A percentile compares a stretch with the other conserved stretches of the same genome.
Conservation (phyloP, 2,329 filamentous ascomycete species). For the Xylaria sp. region DNA sequence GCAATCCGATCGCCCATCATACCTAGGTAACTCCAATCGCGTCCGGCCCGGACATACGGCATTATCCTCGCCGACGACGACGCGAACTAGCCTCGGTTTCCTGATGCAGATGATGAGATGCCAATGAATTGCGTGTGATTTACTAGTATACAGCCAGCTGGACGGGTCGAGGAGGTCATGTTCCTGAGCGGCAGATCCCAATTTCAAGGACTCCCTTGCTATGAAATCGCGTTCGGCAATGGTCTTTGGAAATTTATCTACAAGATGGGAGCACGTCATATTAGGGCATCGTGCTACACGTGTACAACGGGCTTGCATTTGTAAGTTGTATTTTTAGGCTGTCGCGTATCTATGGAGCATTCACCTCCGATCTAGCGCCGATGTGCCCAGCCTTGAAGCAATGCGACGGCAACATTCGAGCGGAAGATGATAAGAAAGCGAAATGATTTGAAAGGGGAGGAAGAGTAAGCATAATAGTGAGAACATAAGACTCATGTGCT, state of each 20-base stretch:
- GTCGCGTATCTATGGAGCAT: slow-evolving; percentile 1
- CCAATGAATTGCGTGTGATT: not conserved
- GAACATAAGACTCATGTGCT: not conserved
- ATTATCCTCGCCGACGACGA: not conserved
- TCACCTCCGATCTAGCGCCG: slow-evolving; percentile 11
- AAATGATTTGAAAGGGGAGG: too few species aligned
- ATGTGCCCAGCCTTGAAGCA: not conserved
- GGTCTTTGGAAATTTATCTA: not conserved
- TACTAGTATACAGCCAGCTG: too few species aligned
- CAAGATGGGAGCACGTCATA: slow-evolving; percentile 1
- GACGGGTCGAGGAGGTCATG: too few species aligned
- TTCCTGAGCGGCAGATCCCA: not conserved
- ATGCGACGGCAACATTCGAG: not conserved
- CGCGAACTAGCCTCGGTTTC: not conserved
- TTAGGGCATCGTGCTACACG: slow-evolving; percentile 6
- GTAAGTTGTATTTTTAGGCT: not conserved
- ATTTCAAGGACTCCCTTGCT: not conserved
- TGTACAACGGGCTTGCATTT: not conserved
- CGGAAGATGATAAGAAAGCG: not conserved
- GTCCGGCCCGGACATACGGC: not conserved
- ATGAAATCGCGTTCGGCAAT: not conserved
- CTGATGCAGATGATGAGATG: not conserved
- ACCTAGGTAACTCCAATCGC: slow-evolving; percentile 2
- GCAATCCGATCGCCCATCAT: slow-evolving; percentile 31
- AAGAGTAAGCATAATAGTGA: not conserved